Evolutionary conservation across 2,329 filamentous ascomycete species (phyloP).

Genomic region (Cladophialophora chaetospira): DNA sequence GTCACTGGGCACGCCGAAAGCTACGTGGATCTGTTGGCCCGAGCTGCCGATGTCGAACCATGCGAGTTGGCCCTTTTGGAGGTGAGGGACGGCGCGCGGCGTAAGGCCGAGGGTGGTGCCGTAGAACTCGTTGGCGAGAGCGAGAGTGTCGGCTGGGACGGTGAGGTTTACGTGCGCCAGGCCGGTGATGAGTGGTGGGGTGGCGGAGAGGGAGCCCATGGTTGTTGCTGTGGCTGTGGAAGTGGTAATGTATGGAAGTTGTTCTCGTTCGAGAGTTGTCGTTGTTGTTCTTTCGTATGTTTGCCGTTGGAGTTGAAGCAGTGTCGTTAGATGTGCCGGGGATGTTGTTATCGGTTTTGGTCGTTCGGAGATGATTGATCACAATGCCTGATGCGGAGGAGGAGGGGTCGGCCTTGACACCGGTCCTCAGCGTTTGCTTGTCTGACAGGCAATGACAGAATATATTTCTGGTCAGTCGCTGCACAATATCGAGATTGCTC

Average conservation of each 20-base stretch:
- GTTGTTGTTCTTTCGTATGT: not conserved
- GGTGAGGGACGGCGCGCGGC: constrained; percentile 54
- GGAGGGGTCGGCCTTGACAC: not conserved
- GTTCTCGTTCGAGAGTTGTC: too few relatives aligned
- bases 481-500: too few relatives aligned
- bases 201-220: constrained; percentile 9
- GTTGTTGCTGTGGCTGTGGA: not conserved
- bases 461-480: too few relatives aligned
- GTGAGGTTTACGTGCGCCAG: constrained; percentile 62
- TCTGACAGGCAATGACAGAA: too few relatives aligned
- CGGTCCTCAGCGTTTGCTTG: too few relatives aligned
- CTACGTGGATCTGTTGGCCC: constrained; percentile 56
- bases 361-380: not conserved
- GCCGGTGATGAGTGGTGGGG: constrained; percentile 50
- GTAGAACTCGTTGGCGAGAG: constrained; percentile 58
- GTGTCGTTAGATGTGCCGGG: not conserved
- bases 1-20: constrained; percentile 54
- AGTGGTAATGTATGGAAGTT: too few relatives aligned
- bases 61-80: constrained; percentile 54
- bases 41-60: constrained; percentile 48
- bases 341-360: not conserved
- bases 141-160: constrained; percentile 57
- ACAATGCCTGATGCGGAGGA: not conserved
- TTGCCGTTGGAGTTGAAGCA: not conserved
- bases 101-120: constrained; percentile 57